A percentile compares a stretch with the other conserved stretches of the same genome.
These are phyloP conservation scores for Ensete glaucum DNA, from an alignment of 176 grass and related monocot species.

Conservation along the genomic window DNA sequence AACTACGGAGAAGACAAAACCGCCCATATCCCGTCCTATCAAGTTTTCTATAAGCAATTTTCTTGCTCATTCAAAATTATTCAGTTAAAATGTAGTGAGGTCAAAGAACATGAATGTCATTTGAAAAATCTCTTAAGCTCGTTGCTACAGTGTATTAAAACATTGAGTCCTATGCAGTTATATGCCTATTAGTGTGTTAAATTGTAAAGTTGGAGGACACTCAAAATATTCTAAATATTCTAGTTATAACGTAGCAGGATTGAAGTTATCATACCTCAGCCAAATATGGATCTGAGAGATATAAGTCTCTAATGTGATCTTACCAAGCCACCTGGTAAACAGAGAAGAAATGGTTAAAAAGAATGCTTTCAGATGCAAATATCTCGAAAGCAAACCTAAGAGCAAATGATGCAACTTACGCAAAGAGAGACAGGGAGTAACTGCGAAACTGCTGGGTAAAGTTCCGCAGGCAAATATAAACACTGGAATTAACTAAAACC, in stretches of 20 bases:
- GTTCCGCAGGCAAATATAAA: conserved; percentile 20
- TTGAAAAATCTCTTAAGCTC: too few species aligned
- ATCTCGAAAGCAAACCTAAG: neutral
- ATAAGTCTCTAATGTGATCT: conserved; percentile 19
- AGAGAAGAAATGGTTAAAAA: neutral
- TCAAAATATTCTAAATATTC: neutral
- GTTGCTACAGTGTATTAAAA: too few species aligned
- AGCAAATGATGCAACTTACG: conserved; percentile 2
- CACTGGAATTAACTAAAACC: conserved; percentile 2
- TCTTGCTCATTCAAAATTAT: too few species aligned
- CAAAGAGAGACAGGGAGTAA: conserved; percentile 16
- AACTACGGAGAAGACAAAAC: too few species aligned
- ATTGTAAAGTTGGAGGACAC: neutral
- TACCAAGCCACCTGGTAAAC: conserved; percentile 17
- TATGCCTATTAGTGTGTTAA: neutral
- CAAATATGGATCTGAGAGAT: conserved; percentile 26
- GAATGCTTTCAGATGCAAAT: neutral
- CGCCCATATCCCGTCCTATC: too few species aligned
- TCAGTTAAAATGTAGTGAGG: too few species aligned
- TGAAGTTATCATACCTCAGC: conserved; percentile 14
- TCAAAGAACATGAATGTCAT: too few species aligned
- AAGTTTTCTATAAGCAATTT: too few species aligned
- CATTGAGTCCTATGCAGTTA: too few species aligned
- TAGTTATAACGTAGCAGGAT: neutral
- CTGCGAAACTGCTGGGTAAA: conserved; percentile 19